Percentiles rank a stretch among this genome's conserved stretches.
These are phyloP conservation scores for Persicaria maculosa DNA, from an alignment of 148 eudicot genomes.

Conservation along the genomic window DNA sequence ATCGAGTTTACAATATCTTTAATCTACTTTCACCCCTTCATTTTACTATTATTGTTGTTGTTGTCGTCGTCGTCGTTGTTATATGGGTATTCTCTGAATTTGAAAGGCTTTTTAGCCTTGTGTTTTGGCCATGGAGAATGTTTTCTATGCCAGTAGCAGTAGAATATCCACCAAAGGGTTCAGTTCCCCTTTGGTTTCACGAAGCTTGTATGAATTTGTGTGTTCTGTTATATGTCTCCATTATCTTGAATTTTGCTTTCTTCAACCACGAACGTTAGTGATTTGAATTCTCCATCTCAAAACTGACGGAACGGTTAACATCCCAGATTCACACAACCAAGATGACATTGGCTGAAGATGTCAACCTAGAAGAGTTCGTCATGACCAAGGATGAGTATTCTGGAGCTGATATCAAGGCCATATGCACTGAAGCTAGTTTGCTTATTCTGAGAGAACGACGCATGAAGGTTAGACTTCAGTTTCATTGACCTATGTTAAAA, in stretches of 20 bases:
- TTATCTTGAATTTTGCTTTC: not conserved
- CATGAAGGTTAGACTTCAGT: slow-evolving; percentile 62
- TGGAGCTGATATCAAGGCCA: slow-evolving; percentile 98
- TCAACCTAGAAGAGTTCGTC: slow-evolving; percentile 94
- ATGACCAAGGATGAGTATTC: slow-evolving; percentile 99
- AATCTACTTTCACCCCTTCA: too few relatives aligned
- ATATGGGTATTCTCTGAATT: too few relatives aligned
- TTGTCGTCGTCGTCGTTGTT: too few relatives aligned
- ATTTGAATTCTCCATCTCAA: not conserved
- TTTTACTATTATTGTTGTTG: too few relatives aligned
- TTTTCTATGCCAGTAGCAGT: too few relatives aligned
- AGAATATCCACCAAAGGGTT: too few relatives aligned
- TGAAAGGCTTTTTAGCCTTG: too few relatives aligned
- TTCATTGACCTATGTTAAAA: not conserved
- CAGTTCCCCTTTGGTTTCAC: too few relatives aligned
- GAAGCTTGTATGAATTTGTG: too few relatives aligned
- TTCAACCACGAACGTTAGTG: not conserved
- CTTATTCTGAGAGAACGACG: slow-evolving; percentile 94
- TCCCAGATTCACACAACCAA: slow-evolving; percentile 83
- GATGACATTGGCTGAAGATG: slow-evolving; percentile 96
- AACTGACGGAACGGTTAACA: not conserved
- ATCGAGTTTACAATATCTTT: too few relatives aligned
- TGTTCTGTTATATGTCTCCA: not conserved
- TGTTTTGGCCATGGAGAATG: too few relatives aligned
- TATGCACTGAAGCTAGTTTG: slow-evolving; percentile 96